A percentile compares a stretch with the other conserved stretches of the same genome.
These are phyloP conservation scores for Suhomyces atakaporum DNA, from an alignment of 1,139 yeast genomes.

Conservation along the genomic window DNA sequence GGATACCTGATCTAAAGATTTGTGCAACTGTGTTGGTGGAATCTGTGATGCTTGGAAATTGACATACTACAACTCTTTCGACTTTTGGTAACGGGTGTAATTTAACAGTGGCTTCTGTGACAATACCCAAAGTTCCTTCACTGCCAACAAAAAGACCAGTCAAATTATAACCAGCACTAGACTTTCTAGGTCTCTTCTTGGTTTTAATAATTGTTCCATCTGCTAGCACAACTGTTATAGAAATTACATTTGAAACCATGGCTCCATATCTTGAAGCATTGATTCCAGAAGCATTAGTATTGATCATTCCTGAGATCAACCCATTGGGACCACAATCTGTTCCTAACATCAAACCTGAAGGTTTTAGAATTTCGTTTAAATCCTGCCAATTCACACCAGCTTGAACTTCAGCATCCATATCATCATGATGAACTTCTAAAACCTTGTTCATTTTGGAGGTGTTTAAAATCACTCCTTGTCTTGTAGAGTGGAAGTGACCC, in stretches of 20 bases:
- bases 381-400: conserved; percentile 50
- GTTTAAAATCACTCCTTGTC: conserved; percentile 39
- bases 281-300: conserved; percentile 48
- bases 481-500: conserved; percentile 47
- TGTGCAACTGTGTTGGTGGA: conserved; percentile 48
- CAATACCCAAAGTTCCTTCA: conserved; percentile 49
- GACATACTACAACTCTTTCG: conserved; percentile 49
- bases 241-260: conserved; percentile 46
- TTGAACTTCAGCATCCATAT: conserved; percentile 46
- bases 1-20: conserved; percentile 40
- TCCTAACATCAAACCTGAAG: conserved; percentile 40
- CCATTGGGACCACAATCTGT: conserved; percentile 51
- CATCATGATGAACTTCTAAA: conserved; percentile 37
- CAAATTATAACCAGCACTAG: conserved; percentile 48
- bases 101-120: conserved; percentile 47
- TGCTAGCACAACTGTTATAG: conserved; percentile 46
- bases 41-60: conserved; percentile 41
- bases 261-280: conserved; percentile 49
- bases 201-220: conserved; percentile 49
- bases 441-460: conserved; percentile 44
- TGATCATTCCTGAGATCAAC: conserved; percentile 46
- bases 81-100: conserved; percentile 41
- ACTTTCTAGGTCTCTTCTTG: conserved; percentile 45
- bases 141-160: conserved; percentile 48
- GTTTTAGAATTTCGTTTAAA: conserved; percentile 32